Evolutionary conservation across 1,284 basidiomycete genomes (phyloP), one percentile per base, ranked within the genome.

Genomic region (Pseudozyma pruni): DNA sequence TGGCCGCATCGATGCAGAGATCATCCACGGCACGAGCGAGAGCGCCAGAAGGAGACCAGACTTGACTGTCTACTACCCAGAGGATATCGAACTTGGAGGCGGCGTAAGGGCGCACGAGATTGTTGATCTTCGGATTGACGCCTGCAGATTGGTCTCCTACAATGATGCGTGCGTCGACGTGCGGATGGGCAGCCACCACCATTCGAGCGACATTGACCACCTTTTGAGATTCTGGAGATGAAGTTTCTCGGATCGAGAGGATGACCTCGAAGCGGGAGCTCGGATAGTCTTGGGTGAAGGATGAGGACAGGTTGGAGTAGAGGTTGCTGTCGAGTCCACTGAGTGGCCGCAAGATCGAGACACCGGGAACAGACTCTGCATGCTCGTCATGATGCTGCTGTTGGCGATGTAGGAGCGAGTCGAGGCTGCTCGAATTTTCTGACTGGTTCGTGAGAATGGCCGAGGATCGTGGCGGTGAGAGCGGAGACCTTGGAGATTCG

Each of bases 101-200:
- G 3, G 75, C 68, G 82, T 95, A 97, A 4, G 94, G 87, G 34
- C 89, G 88, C 62, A 95, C 87, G 35, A 98, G 89, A 81, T 98
- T 98, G 86, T 97, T 98, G 78, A 99, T 90, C 85, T 98, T 98
- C 1, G 96, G 96, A 79, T 99, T 98, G 35, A 94, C 90, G 2
- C 95, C 94, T 17, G 95, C 83, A 13, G 69, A 55, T 29, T 84
- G 82, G 44, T 84, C 83, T 58, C 85, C 76, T 16, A 81, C 66
- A 13, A 81, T 49, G 60, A 81, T 75, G 32, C 54, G 63, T 16
- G 73, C 67, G 13, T 68, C 40, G 17, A 80, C 57, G 31, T 70
- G 53, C 3, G 80, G 78, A 43, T 80, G 80, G 1, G 69, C 63
- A 14, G 58, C 63, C 16, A 61, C 40, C 8, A 82, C 76, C 48